A percentile compares a stretch with the other conserved stretches of the same genome.
Evolutionary conservation across 352 stramenopile genomes (phyloP).

Genomic region (Blastocystis sp.): DNA sequence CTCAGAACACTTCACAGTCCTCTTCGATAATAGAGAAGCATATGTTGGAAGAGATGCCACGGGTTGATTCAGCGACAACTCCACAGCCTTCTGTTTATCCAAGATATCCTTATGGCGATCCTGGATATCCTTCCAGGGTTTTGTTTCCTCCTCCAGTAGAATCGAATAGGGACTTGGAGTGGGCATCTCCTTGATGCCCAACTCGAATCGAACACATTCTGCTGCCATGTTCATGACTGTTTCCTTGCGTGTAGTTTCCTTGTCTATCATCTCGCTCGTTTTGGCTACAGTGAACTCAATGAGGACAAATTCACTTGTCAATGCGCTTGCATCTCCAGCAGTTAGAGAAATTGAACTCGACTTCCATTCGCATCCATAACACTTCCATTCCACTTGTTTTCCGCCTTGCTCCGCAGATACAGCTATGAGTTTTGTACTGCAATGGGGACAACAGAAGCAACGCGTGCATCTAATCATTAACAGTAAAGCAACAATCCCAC

Average conservation of each 20-base stretch:
- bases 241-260: too few relatives aligned
- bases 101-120: too few relatives aligned
- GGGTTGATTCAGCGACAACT: too few relatives aligned
- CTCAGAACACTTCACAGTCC: not conserved
- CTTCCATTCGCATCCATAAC: conserved; percentile 21
- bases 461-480: not conserved
- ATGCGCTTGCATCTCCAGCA: too few relatives aligned
- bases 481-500: not conserved
- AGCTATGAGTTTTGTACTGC: not conserved
- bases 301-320: too few relatives aligned
- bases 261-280: too few relatives aligned
- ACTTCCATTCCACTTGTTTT: conserved; percentile 3
- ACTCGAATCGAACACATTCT: not conserved
- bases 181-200: not conserved
- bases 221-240: too few relatives aligned
- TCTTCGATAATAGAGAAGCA: not conserved
- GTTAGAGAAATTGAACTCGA: not conserved
- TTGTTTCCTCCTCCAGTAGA: too few relatives aligned
- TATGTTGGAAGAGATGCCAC: not conserved
- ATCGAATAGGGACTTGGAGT: not conserved
- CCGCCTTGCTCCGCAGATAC: too few relatives aligned
- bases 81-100: too few relatives aligned
- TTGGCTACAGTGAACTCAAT: too few relatives aligned
- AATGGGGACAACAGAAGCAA: conserved; percentile 26
- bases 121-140: too few relatives aligned